Percentiles rank a stretch among this genome's conserved stretches.
These are phyloP conservation scores for Ustilago bromivora DNA, from an alignment of 1,284 basidiomycete species.

Conservation along the genomic window DNA sequence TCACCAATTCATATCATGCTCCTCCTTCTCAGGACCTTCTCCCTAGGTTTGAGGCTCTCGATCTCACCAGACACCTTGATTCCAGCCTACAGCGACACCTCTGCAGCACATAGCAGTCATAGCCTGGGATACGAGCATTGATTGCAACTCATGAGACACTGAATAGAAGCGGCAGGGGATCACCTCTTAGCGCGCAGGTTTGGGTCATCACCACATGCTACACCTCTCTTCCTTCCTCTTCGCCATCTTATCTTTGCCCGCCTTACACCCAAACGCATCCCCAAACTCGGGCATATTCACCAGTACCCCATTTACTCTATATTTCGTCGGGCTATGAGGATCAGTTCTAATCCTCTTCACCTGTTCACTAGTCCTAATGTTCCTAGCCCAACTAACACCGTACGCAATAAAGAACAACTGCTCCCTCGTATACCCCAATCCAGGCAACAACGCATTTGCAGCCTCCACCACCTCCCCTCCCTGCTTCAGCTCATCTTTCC, in stretches of 20 bases:
- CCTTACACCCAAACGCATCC: constrained; percentile 62
- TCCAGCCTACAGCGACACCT: not conserved
- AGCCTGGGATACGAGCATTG: not conserved
- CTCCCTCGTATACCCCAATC: constrained; percentile 67
- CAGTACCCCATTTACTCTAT: constrained; percentile 61
- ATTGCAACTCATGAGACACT: not conserved
- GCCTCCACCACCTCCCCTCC: constrained; percentile 56
- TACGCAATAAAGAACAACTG: constrained; percentile 70
- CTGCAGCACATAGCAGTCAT: not conserved
- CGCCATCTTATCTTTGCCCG: constrained; percentile 62
- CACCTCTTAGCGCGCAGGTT: not conserved
- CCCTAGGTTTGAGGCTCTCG: too few species aligned
- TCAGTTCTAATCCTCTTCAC: constrained; percentile 64
- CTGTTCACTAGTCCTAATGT: constrained; percentile 58
- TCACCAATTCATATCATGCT: not conserved
- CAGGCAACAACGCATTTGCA: constrained; percentile 67
- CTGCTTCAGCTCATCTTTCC: constrained; percentile 60
- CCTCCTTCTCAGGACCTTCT: not conserved
- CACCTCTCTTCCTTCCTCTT: constrained; percentile 53
- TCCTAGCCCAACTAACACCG: constrained; percentile 62
- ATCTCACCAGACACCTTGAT: not conserved
- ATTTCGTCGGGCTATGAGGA: constrained; percentile 67
- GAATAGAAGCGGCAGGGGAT: not conserved
- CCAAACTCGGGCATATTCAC: constrained; percentile 62
- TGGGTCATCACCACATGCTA: constrained; percentile 59